Conservation (phyloP, 1,284 basidiomycete genomes). For the Marasmius fiardii region DNA sequence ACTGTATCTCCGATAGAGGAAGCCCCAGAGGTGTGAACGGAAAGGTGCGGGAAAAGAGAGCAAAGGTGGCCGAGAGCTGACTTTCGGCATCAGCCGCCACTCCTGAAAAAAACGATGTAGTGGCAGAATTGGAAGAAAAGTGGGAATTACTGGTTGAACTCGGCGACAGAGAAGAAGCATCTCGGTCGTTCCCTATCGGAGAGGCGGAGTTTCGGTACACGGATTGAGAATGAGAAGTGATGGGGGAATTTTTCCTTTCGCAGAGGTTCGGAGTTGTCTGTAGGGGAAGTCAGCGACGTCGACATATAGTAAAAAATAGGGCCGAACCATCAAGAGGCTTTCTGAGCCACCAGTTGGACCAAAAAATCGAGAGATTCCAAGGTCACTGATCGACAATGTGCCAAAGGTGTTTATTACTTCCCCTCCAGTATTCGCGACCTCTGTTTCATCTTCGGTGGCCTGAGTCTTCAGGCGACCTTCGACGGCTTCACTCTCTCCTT, state of each 20-base stretch:
- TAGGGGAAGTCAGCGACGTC: background rate
- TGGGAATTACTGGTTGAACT: background rate
- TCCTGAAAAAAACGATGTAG: conserved; percentile 5
- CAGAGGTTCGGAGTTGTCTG: conserved; percentile 8
- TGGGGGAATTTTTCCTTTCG: background rate
- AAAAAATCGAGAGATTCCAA: conserved; percentile 60
- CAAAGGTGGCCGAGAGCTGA: conserved; percentile 29
- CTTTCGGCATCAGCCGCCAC: conserved; percentile 17
- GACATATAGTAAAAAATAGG: conserved; percentile 3
- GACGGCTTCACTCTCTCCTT: conserved; percentile 23
- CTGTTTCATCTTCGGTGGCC: conserved; percentile 15
- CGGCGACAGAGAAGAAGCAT: conserved; percentile 9
- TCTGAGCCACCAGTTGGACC: conserved; percentile 62
- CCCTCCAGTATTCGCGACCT: conserved; percentile 21
- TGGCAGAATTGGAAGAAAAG: conserved; percentile 13
- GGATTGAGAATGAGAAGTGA: background rate
- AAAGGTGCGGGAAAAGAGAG: conserved; percentile 57
- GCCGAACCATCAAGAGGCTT: conserved; percentile 14
- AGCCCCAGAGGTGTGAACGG: conserved; percentile 62
- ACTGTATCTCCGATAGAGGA: conserved; percentile 36
- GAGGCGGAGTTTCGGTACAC: background rate
- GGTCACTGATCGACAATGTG: conserved; percentile 58
- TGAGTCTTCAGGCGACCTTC: background rate
- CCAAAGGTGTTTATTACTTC: conserved; percentile 55
- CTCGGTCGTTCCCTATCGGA: background rate